A percentile compares a stretch with the other conserved stretches of the same genome.
Evolutionary conservation across 2,329 filamentous ascomycete genomes (phyloP).

Genomic region (Pyrenophora seminiperda): DNA sequence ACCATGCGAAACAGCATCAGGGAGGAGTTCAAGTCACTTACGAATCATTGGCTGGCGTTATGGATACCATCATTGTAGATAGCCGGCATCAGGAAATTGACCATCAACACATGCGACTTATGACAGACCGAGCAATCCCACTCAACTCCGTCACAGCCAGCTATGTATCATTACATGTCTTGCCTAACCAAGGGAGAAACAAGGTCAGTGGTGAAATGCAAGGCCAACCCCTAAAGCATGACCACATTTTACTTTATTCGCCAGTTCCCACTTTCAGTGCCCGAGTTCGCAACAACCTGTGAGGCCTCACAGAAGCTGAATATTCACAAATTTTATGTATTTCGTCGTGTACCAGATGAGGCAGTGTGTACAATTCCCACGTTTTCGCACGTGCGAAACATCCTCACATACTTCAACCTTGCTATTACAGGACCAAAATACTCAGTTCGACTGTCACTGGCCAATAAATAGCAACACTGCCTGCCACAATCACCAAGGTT

Average conservation of each 20-base stretch:
- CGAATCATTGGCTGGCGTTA: conserved; percentile 27
- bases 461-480: conserved; percentile 6
- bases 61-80: conserved; percentile 22
- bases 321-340: too few relatives aligned
- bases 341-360: too few relatives aligned
- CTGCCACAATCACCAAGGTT: conserved; percentile 11
- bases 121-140: not conserved
- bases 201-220: not conserved
- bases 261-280: not conserved
- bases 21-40: conserved; percentile 27
- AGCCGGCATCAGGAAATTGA: conserved; percentile 11
- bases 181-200: not conserved
- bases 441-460: conserved; percentile 6
- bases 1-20: conserved; percentile 18
- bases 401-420: conserved; percentile 18
- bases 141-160: not conserved
- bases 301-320: too few relatives aligned
- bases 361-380: conserved; percentile 15
- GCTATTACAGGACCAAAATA: conserved; percentile 15
- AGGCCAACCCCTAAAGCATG: conserved; percentile 4
- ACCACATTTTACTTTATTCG: conserved; percentile 1
- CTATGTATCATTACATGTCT: not conserved
- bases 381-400: conserved; percentile 2
- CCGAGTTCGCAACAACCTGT: not conserved
- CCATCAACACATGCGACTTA: not conserved